Evolutionary conservation across 805 yeast species (phyloP).

Genomic region (Pichia pseudocactophila): DNA sequence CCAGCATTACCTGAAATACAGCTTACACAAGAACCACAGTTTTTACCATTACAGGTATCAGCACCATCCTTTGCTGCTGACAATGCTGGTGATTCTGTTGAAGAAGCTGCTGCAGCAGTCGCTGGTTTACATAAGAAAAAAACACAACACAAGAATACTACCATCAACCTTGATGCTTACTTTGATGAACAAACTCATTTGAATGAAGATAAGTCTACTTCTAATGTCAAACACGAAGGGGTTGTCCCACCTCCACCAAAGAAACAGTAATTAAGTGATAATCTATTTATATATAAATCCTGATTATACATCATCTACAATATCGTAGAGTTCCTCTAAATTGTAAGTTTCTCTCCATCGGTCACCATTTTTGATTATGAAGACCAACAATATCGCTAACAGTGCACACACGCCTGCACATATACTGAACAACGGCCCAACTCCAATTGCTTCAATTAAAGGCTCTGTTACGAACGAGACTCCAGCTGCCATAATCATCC

Average conservation of each 20-base stretch:
- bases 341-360: slow-evolving; percentile 57
- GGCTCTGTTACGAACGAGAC: slow-evolving; percentile 75
- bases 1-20: neutral
- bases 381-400: slow-evolving; percentile 32
- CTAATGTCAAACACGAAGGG: no score
- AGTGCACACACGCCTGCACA: slow-evolving; percentile 48
- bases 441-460: slow-evolving; percentile 52
- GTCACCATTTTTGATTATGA: slow-evolving; percentile 49
- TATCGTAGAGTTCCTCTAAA: slow-evolving; percentile 47
- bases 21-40: slow-evolving; percentile 6
- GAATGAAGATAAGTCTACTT: slow-evolving; percentile 21
- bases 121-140: slow-evolving; percentile 5
- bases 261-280: neutral
- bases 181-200: slow-evolving; percentile 35
- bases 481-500: slow-evolving; percentile 66
- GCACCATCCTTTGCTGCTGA: slow-evolving; percentile 6
- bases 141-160: slow-evolving; percentile 2
- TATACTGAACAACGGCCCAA: slow-evolving; percentile 63
- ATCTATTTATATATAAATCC: no score
- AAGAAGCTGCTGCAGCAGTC: slow-evolving; percentile 6
- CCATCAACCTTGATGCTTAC: slow-evolving; percentile 29
- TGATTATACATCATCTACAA: slow-evolving; percentile 23
- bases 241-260: slow-evolving; percentile 9
- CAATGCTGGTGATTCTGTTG: slow-evolving; percentile 3
- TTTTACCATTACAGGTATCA: slow-evolving; percentile 3